Evolutionary conservation across 1,284 basidiomycete genomes (phyloP).

Genomic region (Sphaerobolus stellatus): DNA sequence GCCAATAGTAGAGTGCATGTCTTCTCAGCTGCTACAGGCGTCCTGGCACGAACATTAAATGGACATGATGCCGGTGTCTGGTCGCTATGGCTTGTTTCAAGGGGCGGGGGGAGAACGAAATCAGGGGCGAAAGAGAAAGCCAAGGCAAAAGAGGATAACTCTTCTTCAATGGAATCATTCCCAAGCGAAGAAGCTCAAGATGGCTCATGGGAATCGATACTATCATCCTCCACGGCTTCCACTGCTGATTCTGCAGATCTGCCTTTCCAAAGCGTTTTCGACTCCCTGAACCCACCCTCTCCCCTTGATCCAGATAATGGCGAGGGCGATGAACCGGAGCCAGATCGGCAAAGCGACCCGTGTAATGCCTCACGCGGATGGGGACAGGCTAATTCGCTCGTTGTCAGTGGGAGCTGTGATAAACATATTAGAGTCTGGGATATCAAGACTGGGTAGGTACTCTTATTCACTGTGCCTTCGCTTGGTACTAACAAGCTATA

Average conservation of each 20-base stretch:
- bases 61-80: conserved; percentile 93
- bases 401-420: conserved; percentile 93
- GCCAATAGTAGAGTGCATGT: conserved; percentile 87
- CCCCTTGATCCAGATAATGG: neutral
- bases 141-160: neutral
- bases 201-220: conserved; percentile 6
- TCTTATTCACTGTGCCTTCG: neutral
- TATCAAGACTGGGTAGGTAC: conserved; percentile 71
- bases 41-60: conserved; percentile 72
- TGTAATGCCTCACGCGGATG: conserved; percentile 67
- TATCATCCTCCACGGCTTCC: conserved; percentile 11
- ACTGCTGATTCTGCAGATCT: conserved; percentile 1
- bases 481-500: neutral
- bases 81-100: conserved; percentile 78
- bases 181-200: conserved; percentile 2
- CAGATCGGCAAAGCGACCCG: conserved; percentile 52
- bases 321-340: conserved; percentile 3
- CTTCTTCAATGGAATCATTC: neutral
- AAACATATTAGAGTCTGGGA: conserved; percentile 92
- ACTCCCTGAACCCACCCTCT: neutral
- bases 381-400: conserved; percentile 65
- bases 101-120: conserved; percentile 25
- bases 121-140: conserved; percentile 16
- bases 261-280: conserved; percentile 14
- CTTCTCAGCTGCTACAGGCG: conserved; percentile 80